Percentiles rank a stretch among this genome's conserved stretches.
Conservation (phyloP, 2,329 filamentous ascomycete genomes). For the Neurospora crassa region DNA sequence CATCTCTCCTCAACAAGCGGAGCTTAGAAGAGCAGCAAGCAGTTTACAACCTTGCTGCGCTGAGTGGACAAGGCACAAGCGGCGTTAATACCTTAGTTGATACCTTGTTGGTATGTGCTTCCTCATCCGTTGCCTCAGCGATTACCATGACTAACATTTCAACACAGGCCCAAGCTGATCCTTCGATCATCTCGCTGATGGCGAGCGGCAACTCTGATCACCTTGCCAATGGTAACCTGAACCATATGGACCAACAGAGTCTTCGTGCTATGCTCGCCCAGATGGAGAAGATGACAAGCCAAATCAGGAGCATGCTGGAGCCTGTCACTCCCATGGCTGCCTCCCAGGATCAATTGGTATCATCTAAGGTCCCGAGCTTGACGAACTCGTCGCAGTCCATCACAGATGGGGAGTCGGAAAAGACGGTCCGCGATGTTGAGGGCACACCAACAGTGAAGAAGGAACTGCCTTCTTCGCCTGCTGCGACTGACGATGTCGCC, state of each 20-base stretch:
- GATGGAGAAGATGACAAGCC: conserved; percentile 33
- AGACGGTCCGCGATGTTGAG: neutral
- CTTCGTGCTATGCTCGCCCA: conserved; percentile 40
- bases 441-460: conserved; percentile 5
- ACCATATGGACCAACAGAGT: conserved; percentile 31
- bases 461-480: conserved; percentile 14
- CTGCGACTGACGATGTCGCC: conserved; percentile 15
- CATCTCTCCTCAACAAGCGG: conserved; percentile 23
- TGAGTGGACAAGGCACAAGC: conserved; percentile 41
- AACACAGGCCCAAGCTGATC: conserved; percentile 34
- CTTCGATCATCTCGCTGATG: conserved; percentile 37
- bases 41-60: conserved; percentile 51
- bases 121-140: neutral
- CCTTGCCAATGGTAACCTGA: conserved; percentile 29
- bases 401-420: conserved; percentile 11
- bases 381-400: conserved; percentile 14
- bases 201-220: conserved; percentile 36
- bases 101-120: conserved; percentile 51
- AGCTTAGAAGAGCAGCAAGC: conserved; percentile 56
- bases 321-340: neutral
- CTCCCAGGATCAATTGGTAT: conserved; percentile 2
- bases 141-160: conserved; percentile 6
- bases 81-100: conserved; percentile 45
- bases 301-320: conserved; percentile 24
- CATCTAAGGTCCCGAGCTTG: conserved; percentile 8